A percentile compares a stretch with the other conserved stretches of the same genome.
Evolutionary conservation across 495 filamentous ascomycete species (phyloP).

Genomic region (Penicillium salamii): DNA sequence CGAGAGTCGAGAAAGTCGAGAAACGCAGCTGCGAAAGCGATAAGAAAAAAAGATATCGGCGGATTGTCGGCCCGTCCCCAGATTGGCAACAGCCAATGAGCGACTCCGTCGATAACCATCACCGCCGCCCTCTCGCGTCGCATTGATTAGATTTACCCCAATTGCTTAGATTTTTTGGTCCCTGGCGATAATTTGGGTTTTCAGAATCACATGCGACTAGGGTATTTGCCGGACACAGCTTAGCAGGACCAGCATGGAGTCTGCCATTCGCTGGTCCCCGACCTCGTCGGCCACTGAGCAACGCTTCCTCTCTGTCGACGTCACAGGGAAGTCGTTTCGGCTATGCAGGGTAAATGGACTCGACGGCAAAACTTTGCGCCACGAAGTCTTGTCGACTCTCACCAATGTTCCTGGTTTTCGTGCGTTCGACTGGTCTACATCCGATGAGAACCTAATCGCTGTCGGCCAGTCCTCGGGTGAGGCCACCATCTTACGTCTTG

Average conservation of each 20-base stretch:
- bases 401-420: constrained; percentile 81
- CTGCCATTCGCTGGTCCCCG: constrained; percentile 85
- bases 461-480: constrained; percentile 84
- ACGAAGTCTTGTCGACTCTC: constrained; percentile 66
- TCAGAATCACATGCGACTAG: neutral
- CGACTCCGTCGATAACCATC: constrained; percentile 15
- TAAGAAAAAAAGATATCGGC: constrained; percentile 21
- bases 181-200: neutral
- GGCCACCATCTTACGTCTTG: constrained; percentile 75
- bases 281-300: constrained; percentile 62
- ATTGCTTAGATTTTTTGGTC: constrained; percentile 14
- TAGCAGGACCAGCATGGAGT: constrained; percentile 50
- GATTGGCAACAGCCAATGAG: constrained; percentile 31
- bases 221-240: neutral
- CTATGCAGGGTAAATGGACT: constrained; percentile 70
- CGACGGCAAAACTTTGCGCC: constrained; percentile 57
- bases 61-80: constrained; percentile 31
- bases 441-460: constrained; percentile 71
- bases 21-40: constrained; percentile 20
- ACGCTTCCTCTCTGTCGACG: constrained; percentile 81
- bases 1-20: constrained; percentile 4
- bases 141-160: constrained; percentile 5
- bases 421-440: constrained; percentile 93
- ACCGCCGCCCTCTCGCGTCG: constrained; percentile 17
- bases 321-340: constrained; percentile 73